Base-by-base conservation (phyloP, 1,139 yeast genomes). In the Maudiozyma humilis region DNA sequence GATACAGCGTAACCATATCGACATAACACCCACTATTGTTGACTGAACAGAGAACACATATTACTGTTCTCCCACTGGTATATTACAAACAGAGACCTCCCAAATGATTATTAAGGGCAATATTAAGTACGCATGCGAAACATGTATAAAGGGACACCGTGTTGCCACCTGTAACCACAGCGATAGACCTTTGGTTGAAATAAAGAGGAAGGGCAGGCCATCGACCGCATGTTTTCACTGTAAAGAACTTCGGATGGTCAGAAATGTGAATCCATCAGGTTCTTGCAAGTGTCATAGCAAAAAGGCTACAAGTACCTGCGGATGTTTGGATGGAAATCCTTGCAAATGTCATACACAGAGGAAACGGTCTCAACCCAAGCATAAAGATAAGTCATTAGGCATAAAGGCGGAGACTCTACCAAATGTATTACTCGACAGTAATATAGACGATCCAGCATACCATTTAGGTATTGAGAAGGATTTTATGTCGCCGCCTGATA, bases 121-220 rank as follows among this genome's bases (percentile, higher is more conserved):
- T 30, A 82, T 84, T 51, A 89, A 91, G 63, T 89, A 88, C 65
- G 96, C 97, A 48, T 89, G 97, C 63, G 95, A 85, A 63, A 70
- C 95, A 52, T 91, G 98, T 65, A 87, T 91, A 42, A 73, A 97
- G 51, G 97, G 97, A 40, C 97, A 91, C 60, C 70, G 97, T 44
- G 96, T 88, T 36, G 82, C 96, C 3, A 78, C 93, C 2, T 91
- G 97, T 65, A 78, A 82, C 42, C 97, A 91, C 63, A 78, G 89
- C 0, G 95, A 89, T 55, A 84, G 84, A 57, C 93, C 91, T 2
- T 68, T 91, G 52, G 80, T 85, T 53, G 80, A 82, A 82, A 87
- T 91, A 62, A 89, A 88, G 60, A 96, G 95, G 15, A 91, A 89
- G 62, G 98, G 98, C 2, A 72, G 97, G 43, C 98, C 98, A 1